Percentiles rank a stretch among this genome's conserved stretches.
These are phyloP conservation scores for Melanogaster broomeanus DNA, from an alignment of 768 basidiomycete genomes.

Conservation along the genomic window DNA sequence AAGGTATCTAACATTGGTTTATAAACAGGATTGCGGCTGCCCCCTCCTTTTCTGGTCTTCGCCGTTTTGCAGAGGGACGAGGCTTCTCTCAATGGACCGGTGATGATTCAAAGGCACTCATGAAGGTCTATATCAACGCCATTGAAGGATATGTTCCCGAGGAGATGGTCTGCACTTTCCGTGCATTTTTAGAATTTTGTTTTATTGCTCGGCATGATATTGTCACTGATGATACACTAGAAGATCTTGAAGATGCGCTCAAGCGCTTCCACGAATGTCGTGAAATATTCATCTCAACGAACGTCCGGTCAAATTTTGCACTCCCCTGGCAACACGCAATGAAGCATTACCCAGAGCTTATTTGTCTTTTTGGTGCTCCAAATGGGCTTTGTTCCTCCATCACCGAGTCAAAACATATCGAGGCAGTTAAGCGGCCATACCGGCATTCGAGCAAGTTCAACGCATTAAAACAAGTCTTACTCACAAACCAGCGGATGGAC, in stretches of 20 bases:
- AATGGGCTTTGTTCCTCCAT: constrained; percentile 39
- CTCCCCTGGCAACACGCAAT: constrained; percentile 35
- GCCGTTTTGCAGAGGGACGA: constrained; percentile 12
- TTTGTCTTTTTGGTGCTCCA: constrained; percentile 31
- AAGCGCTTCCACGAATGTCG: constrained; percentile 20
- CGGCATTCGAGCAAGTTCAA: constrained; percentile 22
- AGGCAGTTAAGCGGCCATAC: constrained; percentile 37
- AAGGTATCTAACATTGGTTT: not conserved
- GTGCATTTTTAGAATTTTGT: constrained; percentile 31
- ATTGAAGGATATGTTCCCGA: constrained; percentile 22
- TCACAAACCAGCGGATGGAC: constrained; percentile 25
- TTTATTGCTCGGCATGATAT: constrained; percentile 26
- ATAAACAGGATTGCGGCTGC: constrained; percentile 24
- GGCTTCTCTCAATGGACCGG: constrained; percentile 9
- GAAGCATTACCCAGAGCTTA: constrained; percentile 24
- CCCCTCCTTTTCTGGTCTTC: constrained; percentile 15
- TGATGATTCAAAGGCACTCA: not conserved
- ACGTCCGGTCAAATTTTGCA: constrained; percentile 17
- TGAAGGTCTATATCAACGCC: constrained; percentile 18
- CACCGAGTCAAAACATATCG: constrained; percentile 36
- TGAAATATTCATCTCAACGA: constrained; percentile 11
- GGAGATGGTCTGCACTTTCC: constrained; percentile 15
- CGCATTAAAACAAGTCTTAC: constrained; percentile 31
- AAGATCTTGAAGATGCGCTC: constrained; percentile 15
- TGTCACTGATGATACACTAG: constrained; percentile 21